Evolutionary conservation across 1,139 yeast genomes (phyloP), one percentile per base, ranked within the genome.

Genomic region (Pichia sp.): DNA sequence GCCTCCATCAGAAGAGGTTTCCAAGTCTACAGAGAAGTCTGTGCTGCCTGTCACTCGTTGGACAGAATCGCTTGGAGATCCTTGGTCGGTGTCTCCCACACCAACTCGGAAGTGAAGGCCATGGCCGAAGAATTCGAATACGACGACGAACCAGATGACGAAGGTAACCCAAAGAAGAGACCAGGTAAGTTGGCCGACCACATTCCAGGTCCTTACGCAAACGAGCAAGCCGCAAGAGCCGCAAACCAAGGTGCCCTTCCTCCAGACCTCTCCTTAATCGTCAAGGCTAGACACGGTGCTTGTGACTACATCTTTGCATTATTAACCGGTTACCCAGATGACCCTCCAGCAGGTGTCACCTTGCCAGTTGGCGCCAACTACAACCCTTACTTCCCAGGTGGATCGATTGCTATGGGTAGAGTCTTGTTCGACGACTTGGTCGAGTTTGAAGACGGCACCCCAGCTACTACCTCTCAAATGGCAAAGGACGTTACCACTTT

Each of bases 381-480:
- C 79, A 95, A 95, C 82, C 99, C 99, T 71, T 93, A 93, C 81
- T 93, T 93, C 96, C 98, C 99, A 70, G 98, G 98, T 77, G 98
- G 99, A 64, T 81, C 97, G 51, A 92, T 93, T 79, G 98, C 97
- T 69, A 93, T 93, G 99, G 98, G 90, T 72, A 88, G 99, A 79
- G 98, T 92, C 59, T 81, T 93, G 75, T 93, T 90, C 67, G 99
- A 93, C 71, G 99, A 90, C 64, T 80, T 93, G 71, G 98, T 93
- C 63, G 99, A 93, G 79, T 93, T 85, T 75, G 99, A 93, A 72
- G 99, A 93, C 73, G 99, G 99, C 70, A 95, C 99, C 61, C 97
- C 96, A 56, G 98, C 99, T 57, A 85, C 98, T 57, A 86, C 99
- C 62, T 87, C 99, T 57, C 99, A 93, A 79, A 90, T 93, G 98